Evolutionary conservation across 345 rosid genomes (phyloP).

Genomic region (Eutrema heterophyllum): DNA sequence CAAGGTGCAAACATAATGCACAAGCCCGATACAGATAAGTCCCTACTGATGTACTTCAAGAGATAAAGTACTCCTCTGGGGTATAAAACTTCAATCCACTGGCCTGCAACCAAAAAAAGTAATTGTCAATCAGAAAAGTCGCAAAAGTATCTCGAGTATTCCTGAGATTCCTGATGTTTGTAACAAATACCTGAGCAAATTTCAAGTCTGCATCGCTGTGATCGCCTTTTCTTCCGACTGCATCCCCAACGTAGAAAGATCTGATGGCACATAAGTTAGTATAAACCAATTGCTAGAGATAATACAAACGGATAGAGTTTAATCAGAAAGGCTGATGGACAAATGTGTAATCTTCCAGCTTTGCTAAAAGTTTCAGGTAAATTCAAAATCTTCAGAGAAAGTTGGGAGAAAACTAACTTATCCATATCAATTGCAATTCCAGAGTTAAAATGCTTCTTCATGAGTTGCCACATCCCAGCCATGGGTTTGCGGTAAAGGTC

Average conservation of each 20-base stretch:
- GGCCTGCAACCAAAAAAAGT: constrained; percentile 44
- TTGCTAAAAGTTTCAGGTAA: not conserved
- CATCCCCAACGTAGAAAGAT: constrained; percentile 96
- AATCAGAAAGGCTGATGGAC: not conserved
- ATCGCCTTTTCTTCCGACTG: constrained; percentile 79
- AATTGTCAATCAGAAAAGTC: not conserved
- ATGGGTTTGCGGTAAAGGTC: constrained; percentile 85
- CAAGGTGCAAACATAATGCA: not conserved
- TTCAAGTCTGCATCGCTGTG: constrained; percentile 85
- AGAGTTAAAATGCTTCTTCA: constrained; percentile 84
- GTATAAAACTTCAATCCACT: constrained; percentile 64
- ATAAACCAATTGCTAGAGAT: not conserved
- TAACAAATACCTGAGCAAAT: constrained; percentile 68
- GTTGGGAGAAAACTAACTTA: constrained; percentile 42
- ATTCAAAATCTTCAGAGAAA: not conserved
- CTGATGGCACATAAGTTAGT: constrained; percentile 33
- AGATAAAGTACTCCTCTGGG: constrained; percentile 67
- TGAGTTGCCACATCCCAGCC: constrained; percentile 85
- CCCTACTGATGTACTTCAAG: constrained; percentile 6
- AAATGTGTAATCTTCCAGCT: not conserved
- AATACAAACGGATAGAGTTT: not conserved
- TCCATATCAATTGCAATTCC: constrained; percentile 75
- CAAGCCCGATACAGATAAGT: constrained; percentile 1
- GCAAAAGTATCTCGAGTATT: not conserved
- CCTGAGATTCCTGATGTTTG: not conserved